A percentile compares a stretch with the other conserved stretches of the same genome.
These are phyloP conservation scores for Crithidia sp. DNA, from an alignment of 208 protist genomes.

Conservation along the genomic window DNA sequence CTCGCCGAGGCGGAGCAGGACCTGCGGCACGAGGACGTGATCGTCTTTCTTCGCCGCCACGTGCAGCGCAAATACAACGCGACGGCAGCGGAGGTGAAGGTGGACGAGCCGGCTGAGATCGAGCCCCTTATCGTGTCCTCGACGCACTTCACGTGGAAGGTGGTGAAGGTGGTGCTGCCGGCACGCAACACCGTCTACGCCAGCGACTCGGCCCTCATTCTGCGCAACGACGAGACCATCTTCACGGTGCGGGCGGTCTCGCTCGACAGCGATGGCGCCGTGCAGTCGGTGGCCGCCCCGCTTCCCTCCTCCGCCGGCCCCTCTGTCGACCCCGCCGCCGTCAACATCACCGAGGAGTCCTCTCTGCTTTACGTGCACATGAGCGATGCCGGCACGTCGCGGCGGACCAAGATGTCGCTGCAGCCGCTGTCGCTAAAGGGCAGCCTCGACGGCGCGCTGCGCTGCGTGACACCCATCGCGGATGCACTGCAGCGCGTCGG, in stretches of 20 bases:
- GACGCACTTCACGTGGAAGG: slow-evolving; percentile 49
- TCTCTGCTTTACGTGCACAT: slow-evolving; percentile 29
- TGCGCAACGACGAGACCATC: slow-evolving; percentile 39
- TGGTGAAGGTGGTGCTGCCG: slow-evolving; percentile 48
- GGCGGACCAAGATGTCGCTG: slow-evolving; percentile 19
- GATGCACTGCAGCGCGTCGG: slow-evolving; percentile 33
- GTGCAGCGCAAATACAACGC: slow-evolving; percentile 52
- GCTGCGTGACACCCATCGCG: slow-evolving; percentile 30
- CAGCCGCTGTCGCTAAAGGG: slow-evolving; percentile 22
- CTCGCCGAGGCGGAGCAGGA: slow-evolving; percentile 76
- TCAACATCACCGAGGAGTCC: slow-evolving; percentile 11
- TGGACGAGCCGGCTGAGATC: slow-evolving; percentile 3
- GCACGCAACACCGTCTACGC: slow-evolving; percentile 35
- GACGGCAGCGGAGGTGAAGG: not conserved
- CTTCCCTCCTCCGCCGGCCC: slow-evolving; percentile 10
- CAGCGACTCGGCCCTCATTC: slow-evolving; percentile 26
- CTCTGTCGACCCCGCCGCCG: slow-evolving; percentile 20
- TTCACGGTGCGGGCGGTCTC: slow-evolving; percentile 37
- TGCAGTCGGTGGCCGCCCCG: slow-evolving; percentile 25
- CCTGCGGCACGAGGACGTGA: slow-evolving; percentile 77
- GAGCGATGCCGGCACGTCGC: slow-evolving; percentile 11
- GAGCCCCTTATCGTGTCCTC: slow-evolving; percentile 36
- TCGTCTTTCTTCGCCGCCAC: slow-evolving; percentile 60
- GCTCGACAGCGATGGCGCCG: slow-evolving; percentile 26
- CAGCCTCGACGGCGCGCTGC: slow-evolving; percentile 27